Evolutionary conservation across 202 grass and related monocot genomes (phyloP).

Genomic region (Setaria viridis): DNA sequence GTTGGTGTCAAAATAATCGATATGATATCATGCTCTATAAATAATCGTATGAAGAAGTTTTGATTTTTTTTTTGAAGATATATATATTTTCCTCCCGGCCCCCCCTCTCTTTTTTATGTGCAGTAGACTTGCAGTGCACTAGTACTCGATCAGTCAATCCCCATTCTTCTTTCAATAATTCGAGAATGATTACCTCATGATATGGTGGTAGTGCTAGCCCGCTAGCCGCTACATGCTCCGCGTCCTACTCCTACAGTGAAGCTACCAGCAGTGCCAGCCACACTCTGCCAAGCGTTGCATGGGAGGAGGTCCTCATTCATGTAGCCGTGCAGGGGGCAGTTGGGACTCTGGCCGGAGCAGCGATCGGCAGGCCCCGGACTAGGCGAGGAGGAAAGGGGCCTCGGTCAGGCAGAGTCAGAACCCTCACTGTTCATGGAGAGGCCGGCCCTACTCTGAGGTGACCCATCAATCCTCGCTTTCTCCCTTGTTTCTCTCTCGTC

Average conservation of each 20-base stretch:
- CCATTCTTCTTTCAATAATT: too few relatives aligned
- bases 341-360: neutral
- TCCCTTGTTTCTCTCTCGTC: neutral
- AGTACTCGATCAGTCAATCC: too few relatives aligned
- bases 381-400: neutral
- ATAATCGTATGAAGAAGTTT: too few relatives aligned
- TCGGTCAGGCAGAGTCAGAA: constrained; percentile 22
- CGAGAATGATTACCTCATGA: constrained; percentile 18
- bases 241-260: neutral
- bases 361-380: neutral
- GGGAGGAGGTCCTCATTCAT: constrained; percentile 2
- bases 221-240: neutral
- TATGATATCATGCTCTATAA: too few relatives aligned
- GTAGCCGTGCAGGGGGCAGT: constrained; percentile 24
- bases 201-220: neutral
- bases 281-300: neutral
- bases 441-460: constrained; percentile 14
- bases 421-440: constrained; percentile 8
- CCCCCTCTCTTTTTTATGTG: too few relatives aligned
- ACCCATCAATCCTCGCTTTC: constrained; percentile 49
- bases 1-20: too few relatives aligned
- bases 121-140: too few relatives aligned
- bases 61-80: too few relatives aligned
- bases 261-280: neutral
- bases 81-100: too few relatives aligned